phyloP scores from a whole-genome alignment of 805 yeast genomes.

The Barnettozyma botsteinii region DNA sequence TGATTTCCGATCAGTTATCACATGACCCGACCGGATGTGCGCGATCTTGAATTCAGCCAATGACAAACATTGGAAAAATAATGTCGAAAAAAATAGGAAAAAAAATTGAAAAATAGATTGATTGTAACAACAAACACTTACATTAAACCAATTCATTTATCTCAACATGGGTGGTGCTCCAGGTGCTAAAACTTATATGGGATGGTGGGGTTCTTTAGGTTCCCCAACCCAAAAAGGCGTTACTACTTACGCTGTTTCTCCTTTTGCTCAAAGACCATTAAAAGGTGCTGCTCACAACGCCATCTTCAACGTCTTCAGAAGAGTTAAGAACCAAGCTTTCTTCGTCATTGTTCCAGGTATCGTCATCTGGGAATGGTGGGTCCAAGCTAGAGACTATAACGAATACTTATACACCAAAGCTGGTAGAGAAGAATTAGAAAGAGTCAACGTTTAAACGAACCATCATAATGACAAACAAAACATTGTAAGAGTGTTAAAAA shows the following conservation, averaged over 20 bases:
- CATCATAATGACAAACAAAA: background rate
- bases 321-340: slow-evolving; percentile 80
- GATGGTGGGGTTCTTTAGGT: slow-evolving; percentile 96
- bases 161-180: slow-evolving; percentile 58
- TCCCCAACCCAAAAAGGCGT: slow-evolving; percentile 82
- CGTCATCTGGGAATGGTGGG: slow-evolving; percentile 83
- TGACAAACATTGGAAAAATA: slow-evolving; percentile 10
- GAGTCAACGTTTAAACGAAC: slow-evolving; percentile 36
- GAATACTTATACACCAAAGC: slow-evolving; percentile 94
- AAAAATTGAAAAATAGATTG: slow-evolving; percentile 2
- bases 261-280: slow-evolving; percentile 89
- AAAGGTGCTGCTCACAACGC: slow-evolving; percentile 82
- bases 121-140: background rate
- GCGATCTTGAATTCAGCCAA: slow-evolving; percentile 15
- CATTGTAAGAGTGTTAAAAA: background rate
- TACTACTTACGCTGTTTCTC: slow-evolving; percentile 86
- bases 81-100: slow-evolving; percentile 10
- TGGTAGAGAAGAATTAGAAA: slow-evolving; percentile 91
- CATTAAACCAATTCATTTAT: slow-evolving; percentile 1
- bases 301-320: slow-evolving; percentile 89
- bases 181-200: slow-evolving; percentile 76
- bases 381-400: slow-evolving; percentile 81
- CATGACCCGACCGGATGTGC: no score
- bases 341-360: slow-evolving; percentile 73
- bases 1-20: no score